Percentiles rank a stretch among this genome's conserved stretches.
phyloP scores from a whole-genome alignment of 495 filamentous ascomycete species.

The Aspergillus heteromorphus region DNA sequence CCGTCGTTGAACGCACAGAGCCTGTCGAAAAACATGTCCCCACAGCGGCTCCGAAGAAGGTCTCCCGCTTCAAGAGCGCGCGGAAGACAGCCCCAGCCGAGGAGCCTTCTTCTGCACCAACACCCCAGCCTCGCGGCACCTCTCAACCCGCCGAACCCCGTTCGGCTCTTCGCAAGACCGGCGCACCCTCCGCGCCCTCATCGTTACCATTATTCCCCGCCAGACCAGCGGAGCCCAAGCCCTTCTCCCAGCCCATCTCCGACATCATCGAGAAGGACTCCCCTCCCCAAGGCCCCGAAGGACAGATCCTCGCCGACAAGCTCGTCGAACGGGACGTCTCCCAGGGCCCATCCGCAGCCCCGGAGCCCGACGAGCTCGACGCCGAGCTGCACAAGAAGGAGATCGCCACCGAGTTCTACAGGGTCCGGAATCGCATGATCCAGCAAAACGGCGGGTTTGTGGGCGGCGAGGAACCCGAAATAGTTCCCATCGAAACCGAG shows the following conservation, averaged over 20 bases:
- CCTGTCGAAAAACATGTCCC: conserved; percentile 13
- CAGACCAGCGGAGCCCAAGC: conserved; percentile 37
- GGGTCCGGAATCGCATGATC: conserved; percentile 72
- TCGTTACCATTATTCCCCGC: conserved; percentile 38
- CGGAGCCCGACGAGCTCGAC: conserved; percentile 69
- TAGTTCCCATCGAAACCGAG: conserved; percentile 54
- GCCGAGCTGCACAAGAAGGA: conserved; percentile 66
- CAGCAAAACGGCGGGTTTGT: conserved; percentile 72
- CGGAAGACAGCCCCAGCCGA: conserved; percentile 13
- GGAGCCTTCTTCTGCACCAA: conserved; percentile 8
- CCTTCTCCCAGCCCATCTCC: conserved; percentile 41
- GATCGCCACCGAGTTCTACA: conserved; percentile 74
- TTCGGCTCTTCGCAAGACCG: conserved; percentile 9
- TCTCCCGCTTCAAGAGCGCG: conserved; percentile 40
- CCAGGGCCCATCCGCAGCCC: conserved; percentile 22
- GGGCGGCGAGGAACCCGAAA: conserved; percentile 51
- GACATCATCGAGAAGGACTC: conserved; percentile 24
- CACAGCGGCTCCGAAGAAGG: conserved; percentile 32
- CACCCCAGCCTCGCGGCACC: conserved; percentile 3
- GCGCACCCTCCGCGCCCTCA: conserved; percentile 19
- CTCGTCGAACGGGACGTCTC: conserved; percentile 57
- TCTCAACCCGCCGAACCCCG: conserved; percentile 14
- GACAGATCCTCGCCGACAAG: conserved; percentile 49
- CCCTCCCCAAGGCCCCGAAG: conserved; percentile 38
- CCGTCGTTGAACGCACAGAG: conserved; percentile 45